phyloP scores from a whole-genome alignment of 108 stramenopile species.

The Conticribra guillardii region DNA sequence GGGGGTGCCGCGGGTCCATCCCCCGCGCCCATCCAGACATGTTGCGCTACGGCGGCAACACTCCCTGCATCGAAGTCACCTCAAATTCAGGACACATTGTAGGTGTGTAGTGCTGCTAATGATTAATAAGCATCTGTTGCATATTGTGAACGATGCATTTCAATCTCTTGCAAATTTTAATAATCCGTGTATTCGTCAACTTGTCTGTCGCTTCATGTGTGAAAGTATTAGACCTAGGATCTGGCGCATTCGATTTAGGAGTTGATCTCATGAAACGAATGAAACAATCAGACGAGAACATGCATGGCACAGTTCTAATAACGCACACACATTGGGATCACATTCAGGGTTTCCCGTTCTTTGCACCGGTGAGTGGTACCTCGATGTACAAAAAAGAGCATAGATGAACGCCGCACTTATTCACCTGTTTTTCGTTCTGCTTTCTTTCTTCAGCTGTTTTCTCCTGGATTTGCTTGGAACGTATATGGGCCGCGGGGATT shows the following conservation, averaged over 20 bases:
- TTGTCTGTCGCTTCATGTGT: too few species aligned
- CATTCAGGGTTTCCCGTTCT: slow-evolving; percentile 39
- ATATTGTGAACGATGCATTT: too few species aligned
- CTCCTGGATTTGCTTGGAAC: slow-evolving; percentile 29
- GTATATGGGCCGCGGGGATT: slow-evolving; percentile 36
- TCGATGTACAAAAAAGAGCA: too few species aligned
- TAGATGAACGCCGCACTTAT: too few species aligned
- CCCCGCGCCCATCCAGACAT: slow-evolving; percentile 27
- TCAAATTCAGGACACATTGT: slow-evolving; percentile 22
- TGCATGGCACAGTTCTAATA: slow-evolving; percentile 23
- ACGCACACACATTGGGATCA: slow-evolving; percentile 46
- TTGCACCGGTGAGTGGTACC: slow-evolving; percentile 17
- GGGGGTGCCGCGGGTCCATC: slow-evolving; percentile 35
- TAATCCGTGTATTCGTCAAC: too few species aligned
- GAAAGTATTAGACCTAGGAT: slow-evolving; percentile 34
- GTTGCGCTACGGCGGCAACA: slow-evolving; percentile 34
- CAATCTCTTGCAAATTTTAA: too few species aligned
- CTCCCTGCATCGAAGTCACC: slow-evolving; percentile 34
- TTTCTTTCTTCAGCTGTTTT: slow-evolving; percentile 5
- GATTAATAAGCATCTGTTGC: too few species aligned
- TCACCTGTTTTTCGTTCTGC: too few species aligned
- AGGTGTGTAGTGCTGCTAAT: too few species aligned
- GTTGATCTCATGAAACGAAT: slow-evolving; percentile 15
- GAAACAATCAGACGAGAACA: slow-evolving; percentile 9
- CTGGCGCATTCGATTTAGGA: slow-evolving; percentile 29